phyloP scores from a whole-genome alignment of 2,329 filamentous ascomycete genomes.

The Massarina eburnea region DNA sequence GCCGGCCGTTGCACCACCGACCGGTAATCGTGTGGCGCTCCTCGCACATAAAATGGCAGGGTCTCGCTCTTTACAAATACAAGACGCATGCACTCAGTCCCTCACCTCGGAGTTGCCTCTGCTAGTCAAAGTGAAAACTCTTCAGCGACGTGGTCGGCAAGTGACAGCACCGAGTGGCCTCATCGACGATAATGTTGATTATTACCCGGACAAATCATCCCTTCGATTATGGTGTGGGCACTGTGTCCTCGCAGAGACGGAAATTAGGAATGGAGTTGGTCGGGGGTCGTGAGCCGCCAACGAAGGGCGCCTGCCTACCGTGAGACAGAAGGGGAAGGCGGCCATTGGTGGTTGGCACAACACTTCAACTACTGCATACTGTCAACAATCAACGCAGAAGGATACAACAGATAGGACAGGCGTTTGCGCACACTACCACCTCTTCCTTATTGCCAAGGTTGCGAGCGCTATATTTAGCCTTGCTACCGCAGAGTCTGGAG shows the following conservation, averaged over 20 bases:
- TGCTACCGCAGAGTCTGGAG: too few relatives aligned
- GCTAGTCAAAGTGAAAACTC: not conserved
- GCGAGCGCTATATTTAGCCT: too few relatives aligned
- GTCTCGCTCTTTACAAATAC: not conserved
- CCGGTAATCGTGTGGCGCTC: not conserved
- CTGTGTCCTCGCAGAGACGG: too few relatives aligned
- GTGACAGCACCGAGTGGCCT: not conserved
- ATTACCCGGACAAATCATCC: conserved; percentile 7
- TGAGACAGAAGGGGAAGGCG: not conserved
- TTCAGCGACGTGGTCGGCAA: not conserved
- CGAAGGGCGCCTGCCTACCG: too few relatives aligned
- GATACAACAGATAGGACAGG: too few relatives aligned
- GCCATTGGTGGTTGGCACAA: not conserved
- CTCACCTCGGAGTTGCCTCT: not conserved
- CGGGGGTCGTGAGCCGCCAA: not conserved
- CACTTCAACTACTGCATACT: not conserved
- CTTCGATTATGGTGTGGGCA: not conserved
- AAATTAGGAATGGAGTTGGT: not conserved
- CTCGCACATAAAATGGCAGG: not conserved
- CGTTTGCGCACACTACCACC: too few relatives aligned
- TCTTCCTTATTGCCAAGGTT: too few relatives aligned
- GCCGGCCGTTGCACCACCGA: not conserved
- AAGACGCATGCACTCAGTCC: not conserved
- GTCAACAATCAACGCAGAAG: not conserved
- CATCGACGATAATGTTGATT: not conserved